Evolutionary conservation across 2,329 filamentous ascomycete species (phyloP).

Genomic region (Corinectria fuckeliana): DNA sequence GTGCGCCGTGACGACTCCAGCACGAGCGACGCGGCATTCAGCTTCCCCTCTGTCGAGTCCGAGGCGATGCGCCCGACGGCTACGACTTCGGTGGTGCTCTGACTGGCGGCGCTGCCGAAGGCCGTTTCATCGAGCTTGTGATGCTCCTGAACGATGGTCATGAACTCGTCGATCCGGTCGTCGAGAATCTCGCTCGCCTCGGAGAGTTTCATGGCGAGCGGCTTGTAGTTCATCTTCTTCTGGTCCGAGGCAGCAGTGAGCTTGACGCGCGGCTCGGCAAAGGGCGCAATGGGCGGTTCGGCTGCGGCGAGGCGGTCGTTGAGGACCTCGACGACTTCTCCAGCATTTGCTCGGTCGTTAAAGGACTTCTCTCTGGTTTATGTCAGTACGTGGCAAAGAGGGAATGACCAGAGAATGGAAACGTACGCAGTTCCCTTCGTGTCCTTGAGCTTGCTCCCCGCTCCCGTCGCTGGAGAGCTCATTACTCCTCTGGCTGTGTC

Average conservation of each 20-base stretch:
- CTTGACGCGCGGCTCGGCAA: constrained; percentile 78
- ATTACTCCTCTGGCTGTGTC: constrained; percentile 37
- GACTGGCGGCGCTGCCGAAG: constrained; percentile 86
- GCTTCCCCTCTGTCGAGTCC: constrained; percentile 82
- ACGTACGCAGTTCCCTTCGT: constrained; percentile 42
- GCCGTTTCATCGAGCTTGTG: constrained; percentile 78
- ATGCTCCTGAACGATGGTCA: constrained; percentile 73
- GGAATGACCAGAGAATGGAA: no score
- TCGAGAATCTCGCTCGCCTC: constrained; percentile 93
- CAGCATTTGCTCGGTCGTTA: constrained; percentile 76
- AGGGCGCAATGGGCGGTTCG: constrained; percentile 74
- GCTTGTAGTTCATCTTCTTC: constrained; percentile 90
- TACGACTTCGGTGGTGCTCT: constrained; percentile 85
- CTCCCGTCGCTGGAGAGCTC: constrained; percentile 44
- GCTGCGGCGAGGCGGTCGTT: constrained; percentile 75
- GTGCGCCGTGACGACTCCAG: constrained; percentile 86
- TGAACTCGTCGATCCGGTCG: constrained; percentile 92
- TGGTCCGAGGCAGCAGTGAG: constrained; percentile 86
- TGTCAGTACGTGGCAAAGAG: constrained; percentile 6
- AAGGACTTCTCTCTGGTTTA: constrained; percentile 56
- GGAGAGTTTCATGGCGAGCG: constrained; percentile 92
- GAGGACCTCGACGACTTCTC: constrained; percentile 82
- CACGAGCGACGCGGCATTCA: constrained; percentile 85
- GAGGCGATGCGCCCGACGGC: constrained; percentile 92
- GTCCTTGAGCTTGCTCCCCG: constrained; percentile 43